Percentiles rank a stretch among this genome's conserved stretches.
phyloP scores from a whole-genome alignment of 768 basidiomycete genomes.

The Rhodotorula babjevae region DNA sequence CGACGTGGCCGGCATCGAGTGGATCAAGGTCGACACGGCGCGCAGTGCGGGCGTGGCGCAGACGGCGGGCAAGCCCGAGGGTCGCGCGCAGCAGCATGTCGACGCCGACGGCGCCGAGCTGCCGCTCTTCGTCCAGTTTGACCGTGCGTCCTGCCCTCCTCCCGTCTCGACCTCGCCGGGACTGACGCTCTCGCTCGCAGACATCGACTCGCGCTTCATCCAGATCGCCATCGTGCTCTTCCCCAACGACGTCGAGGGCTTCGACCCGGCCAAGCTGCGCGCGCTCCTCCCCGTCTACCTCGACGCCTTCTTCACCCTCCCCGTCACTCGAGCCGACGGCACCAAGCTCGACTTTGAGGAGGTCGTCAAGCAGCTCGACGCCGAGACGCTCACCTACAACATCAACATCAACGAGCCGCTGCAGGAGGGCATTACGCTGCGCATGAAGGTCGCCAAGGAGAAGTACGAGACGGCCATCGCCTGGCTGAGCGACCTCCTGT shows the following conservation, averaged over 20 bases:
- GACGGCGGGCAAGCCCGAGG: constrained; percentile 18
- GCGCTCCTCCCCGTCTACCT: constrained; percentile 73
- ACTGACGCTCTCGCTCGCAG: constrained; percentile 5
- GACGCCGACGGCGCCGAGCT: constrained; percentile 62
- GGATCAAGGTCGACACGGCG: constrained; percentile 71
- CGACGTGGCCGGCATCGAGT: constrained; percentile 79
- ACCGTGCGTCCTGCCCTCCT: constrained; percentile 50
- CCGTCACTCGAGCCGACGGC: constrained; percentile 66
- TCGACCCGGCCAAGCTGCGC: constrained; percentile 53
- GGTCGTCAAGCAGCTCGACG: constrained; percentile 81
- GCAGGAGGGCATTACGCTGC: constrained; percentile 66
- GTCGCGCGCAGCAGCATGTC: constrained; percentile 60
- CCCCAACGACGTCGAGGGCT: constrained; percentile 63
- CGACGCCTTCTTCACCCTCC: constrained; percentile 80
- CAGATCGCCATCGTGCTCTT: constrained; percentile 74
- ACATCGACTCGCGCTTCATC: constrained; percentile 80
- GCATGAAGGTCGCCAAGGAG: constrained; percentile 75
- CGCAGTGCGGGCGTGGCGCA: constrained; percentile 58
- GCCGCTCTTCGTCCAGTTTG: constrained; percentile 88
- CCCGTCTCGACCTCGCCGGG: accelerated
- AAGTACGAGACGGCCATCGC: constrained; percentile 74
- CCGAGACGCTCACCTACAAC: constrained; percentile 84
- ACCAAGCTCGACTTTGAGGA: constrained; percentile 74
- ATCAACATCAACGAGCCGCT: constrained; percentile 64
- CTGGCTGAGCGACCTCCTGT: constrained; percentile 80